Evolutionary conservation across 345 rosid species (phyloP).

Genomic region (Mercurialis annua): DNA sequence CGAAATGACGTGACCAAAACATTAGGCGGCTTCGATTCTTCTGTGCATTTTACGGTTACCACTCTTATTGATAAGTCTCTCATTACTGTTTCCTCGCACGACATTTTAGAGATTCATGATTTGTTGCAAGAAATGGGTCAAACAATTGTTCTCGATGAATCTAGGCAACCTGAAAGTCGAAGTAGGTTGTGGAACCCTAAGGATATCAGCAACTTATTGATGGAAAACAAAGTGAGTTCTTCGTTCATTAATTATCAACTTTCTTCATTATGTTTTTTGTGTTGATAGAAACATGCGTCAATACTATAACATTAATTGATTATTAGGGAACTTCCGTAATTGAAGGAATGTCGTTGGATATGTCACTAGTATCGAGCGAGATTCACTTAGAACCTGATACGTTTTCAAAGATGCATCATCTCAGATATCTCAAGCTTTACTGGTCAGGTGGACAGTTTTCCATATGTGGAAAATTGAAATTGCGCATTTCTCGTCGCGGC

Average conservation of each 20-base stretch:
- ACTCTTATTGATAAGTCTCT: constrained; percentile 1
- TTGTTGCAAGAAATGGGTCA: constrained; percentile 5
- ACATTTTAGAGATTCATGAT: constrained; percentile 9
- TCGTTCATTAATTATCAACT: neutral
- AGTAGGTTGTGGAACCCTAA: constrained; percentile 8
- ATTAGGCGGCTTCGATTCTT: constrained; percentile 1
- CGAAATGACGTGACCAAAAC: neutral
- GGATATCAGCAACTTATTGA: neutral
- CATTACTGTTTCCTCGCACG: neutral
- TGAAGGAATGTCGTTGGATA: constrained; percentile 15
- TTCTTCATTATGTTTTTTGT: neutral
- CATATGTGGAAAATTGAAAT: too few relatives aligned
- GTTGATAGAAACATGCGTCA: too few relatives aligned
- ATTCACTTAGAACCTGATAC: neutral
- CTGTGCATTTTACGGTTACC: neutral
- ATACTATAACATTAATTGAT: neutral
- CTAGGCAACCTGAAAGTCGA: neutral
- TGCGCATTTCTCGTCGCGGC: neutral
- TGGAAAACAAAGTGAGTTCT: constrained; percentile 2
- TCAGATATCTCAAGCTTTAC: constrained; percentile 10
- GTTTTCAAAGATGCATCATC: constrained; percentile 2
- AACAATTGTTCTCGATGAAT: constrained; percentile 9
- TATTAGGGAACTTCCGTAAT: constrained; percentile 12
- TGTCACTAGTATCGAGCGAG: neutral
- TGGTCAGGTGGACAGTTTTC: neutral